Evolutionary conservation across 164 flowering plant genomes (phyloP).

Genomic region (Umbellularia californica): DNA sequence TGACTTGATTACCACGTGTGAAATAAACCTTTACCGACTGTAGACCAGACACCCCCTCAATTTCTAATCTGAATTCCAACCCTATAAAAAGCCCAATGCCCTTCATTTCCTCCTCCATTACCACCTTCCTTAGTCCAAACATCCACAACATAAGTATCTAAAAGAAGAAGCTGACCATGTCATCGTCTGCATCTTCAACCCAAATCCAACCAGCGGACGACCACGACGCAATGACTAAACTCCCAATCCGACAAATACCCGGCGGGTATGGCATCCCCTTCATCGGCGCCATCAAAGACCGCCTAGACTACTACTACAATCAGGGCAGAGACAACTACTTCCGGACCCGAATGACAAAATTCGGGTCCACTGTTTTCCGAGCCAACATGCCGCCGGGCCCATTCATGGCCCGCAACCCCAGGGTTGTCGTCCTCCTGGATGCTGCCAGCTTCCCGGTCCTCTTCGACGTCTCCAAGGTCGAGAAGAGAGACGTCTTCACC

Average conservation of each 20-base stretch:
- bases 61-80: too few species aligned
- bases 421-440: conserved; percentile 66
- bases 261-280: conserved; percentile 36
- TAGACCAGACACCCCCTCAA: too few species aligned
- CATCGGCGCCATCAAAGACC: conserved; percentile 33
- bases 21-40: too few species aligned
- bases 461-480: conserved; percentile 38
- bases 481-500: conserved; percentile 31
- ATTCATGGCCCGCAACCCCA: conserved; percentile 43
- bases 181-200: neutral
- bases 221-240: neutral
- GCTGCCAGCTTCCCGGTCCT: conserved; percentile 38
- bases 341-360: conserved; percentile 15
- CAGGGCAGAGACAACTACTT: conserved; percentile 39
- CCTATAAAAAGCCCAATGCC: too few species aligned
- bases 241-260: conserved; percentile 35
- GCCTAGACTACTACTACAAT: conserved; percentile 38
- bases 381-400: conserved; percentile 88
- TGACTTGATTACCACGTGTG: too few species aligned
- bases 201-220: neutral
- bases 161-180: neutral
- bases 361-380: conserved; percentile 38
- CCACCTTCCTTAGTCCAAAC: too few species aligned
- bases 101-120: too few species aligned
- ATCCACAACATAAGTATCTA: too few species aligned